A percentile compares a stretch with the other conserved stretches of the same genome.
Conservation (phyloP, 257 asterid species). For the Henckelia pumila region DNA sequence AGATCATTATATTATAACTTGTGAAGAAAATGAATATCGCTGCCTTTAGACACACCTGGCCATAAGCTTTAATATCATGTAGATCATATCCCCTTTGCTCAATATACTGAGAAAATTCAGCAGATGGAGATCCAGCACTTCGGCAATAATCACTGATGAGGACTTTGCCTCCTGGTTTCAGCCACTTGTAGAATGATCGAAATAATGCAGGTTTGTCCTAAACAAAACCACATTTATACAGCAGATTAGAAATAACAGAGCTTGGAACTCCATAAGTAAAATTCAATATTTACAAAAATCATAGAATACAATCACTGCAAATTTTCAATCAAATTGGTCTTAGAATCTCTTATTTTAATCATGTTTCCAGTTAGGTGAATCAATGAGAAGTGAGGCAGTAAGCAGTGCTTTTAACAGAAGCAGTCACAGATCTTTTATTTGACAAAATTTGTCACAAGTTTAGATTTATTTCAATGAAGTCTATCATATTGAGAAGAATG, state of each 20-base stretch:
- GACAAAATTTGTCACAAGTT: background rate
- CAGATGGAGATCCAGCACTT: constrained; percentile 68
- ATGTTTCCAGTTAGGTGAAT: background rate
- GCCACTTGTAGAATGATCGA: constrained; percentile 88
- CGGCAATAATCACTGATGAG: constrained; percentile 92
- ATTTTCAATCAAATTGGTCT: no score
- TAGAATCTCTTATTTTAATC: background rate
- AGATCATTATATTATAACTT: background rate
- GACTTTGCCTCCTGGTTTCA: constrained; percentile 95
- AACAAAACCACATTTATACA: constrained; percentile 13
- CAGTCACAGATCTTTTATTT: background rate
- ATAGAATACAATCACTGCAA: no score
- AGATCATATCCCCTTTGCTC: constrained; percentile 91
- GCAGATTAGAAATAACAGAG: background rate
- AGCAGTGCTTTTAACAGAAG: background rate
- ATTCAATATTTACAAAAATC: background rate
- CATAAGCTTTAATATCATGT: constrained; percentile 76
- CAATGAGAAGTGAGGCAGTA: background rate
- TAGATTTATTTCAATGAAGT: no score
- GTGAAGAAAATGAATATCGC: background rate
- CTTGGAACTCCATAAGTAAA: background rate
- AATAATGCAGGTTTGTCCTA: constrained; percentile 94
- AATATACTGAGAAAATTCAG: constrained; percentile 68
- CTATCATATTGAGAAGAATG: background rate
- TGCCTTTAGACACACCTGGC: constrained; percentile 49